Percentiles rank a stretch among this genome's conserved stretches.
Conservation (phyloP, 805 yeast species). For the Candida sakaeoensis region DNA sequence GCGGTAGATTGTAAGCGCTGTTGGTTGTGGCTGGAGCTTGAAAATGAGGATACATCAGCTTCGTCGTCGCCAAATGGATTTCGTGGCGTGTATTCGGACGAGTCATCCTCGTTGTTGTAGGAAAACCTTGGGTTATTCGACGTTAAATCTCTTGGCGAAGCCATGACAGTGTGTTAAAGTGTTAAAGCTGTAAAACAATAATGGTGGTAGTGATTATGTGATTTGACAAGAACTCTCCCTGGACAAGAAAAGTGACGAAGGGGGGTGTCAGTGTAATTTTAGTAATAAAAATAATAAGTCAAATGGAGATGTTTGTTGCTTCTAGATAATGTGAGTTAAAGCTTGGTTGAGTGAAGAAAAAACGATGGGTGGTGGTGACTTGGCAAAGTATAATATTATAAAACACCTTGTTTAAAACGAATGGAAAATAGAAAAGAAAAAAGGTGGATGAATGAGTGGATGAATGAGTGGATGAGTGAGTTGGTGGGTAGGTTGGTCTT, state of each 20-base stretch:
- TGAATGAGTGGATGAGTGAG: background rate
- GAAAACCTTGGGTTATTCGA: conserved; percentile 18
- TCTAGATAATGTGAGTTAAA: background rate
- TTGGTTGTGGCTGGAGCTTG: conserved; percentile 5
- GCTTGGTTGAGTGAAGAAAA: background rate
- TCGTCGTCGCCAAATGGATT: conserved; percentile 15
- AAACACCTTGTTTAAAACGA: background rate
- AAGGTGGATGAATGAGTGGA: background rate
- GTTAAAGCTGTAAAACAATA: too few species aligned
- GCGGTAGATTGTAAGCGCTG: background rate
- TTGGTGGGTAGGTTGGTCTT: background rate
- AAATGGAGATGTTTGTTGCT: background rate
- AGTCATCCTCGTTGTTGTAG: conserved; percentile 9
- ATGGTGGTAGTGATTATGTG: background rate
- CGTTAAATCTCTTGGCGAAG: conserved; percentile 31
- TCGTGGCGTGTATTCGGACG: conserved; percentile 9
- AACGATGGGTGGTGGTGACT: background rate
- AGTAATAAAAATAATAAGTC: too few species aligned
- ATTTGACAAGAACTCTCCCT: background rate
- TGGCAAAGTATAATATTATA: background rate
- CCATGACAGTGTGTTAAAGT: too few species aligned
- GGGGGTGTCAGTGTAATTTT: too few species aligned
- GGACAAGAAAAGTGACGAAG: background rate
- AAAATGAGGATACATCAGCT: conserved; percentile 5
- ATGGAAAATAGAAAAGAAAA: too few species aligned